Evolutionary conservation across 2,329 filamentous ascomycete genomes (phyloP), one percentile per base, ranked within the genome.

Genomic region (Scytalidium sp.): DNA sequence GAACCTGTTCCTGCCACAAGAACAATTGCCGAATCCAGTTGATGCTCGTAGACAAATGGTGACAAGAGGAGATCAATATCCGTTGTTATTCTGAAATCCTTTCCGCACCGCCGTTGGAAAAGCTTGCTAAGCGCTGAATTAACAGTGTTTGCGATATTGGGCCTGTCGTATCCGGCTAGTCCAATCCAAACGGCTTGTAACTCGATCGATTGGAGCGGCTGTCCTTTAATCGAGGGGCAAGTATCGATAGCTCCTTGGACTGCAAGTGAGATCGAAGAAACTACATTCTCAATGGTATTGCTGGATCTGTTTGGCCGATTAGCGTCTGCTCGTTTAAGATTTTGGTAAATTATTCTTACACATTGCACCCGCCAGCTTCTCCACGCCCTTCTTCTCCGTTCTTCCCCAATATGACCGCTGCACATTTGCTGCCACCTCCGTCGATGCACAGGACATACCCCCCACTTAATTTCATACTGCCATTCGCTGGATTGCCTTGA

Each of bases 1-100:
- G 69, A 71, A 0, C 72, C 72, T 0, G 72, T 75, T 0, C 72
- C 72, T 10, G 70, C 70, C 4, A 75, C 66, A 4, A 75, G 55
- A 2, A 71, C 67, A 32, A 72, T 29, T 2, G 56, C 60, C 0
- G 64, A 62, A 27, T 49, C 54, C 40, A 50, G 58, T 21, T 36
- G 49, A 27, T 27, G 41, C 11, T 55, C 43, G 7, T 55, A 36
- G 3, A 50, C 50, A 9, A 64, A 51, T 2, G 60, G 51, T 2
- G 65, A 61, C 4, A 66, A 60, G 2, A 74, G 56, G 0, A 74
- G 61, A 39, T 71, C 67, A 15, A 72, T 70, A 50, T 75, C 72
- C 19, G 67, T 68, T 1, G 69, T 67, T 2, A 74, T 50, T 9
- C 45, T 62, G 3, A 74, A 46, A 1, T 51, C 47, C 0, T 45